A percentile compares a stretch with the other conserved stretches of the same genome.
Evolutionary conservation across 192 early-diverging fungal species (phyloP).

Genomic region (Cetraspora pellucida): DNA sequence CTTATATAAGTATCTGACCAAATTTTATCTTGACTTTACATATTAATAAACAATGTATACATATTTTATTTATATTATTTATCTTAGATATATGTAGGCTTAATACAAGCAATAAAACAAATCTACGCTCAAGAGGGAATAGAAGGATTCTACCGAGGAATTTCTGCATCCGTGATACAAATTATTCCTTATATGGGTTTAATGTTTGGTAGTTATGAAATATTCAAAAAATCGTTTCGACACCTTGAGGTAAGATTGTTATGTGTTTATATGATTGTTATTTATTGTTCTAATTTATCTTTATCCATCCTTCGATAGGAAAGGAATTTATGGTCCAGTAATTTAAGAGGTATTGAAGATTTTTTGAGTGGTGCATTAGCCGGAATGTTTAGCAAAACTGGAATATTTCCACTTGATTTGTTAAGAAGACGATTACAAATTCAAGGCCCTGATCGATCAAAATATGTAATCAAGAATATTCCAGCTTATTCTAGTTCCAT

Average conservation of each 20-base stretch:
- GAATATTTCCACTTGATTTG: slow-evolving; percentile 90
- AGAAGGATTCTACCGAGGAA: slow-evolving; percentile 82
- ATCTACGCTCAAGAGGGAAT: slow-evolving; percentile 78
- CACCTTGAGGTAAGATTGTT: slow-evolving; percentile 34
- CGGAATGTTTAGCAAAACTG: slow-evolving; percentile 80
- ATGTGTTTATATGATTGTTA: no score
- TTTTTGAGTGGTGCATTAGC: slow-evolving; percentile 79
- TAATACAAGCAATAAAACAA: slow-evolving; percentile 63
- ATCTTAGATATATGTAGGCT: slow-evolving; percentile 63
- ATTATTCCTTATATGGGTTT: slow-evolving; percentile 97
- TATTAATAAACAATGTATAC: not conserved
- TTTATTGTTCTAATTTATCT: no score
- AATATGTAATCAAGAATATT: slow-evolving; percentile 63
- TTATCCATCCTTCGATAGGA: slow-evolving; percentile 27
- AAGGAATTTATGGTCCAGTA: slow-evolving; percentile 22
- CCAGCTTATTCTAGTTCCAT: slow-evolving; percentile 67
- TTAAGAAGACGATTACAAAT: slow-evolving; percentile 76
- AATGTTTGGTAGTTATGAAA: slow-evolving; percentile 67
- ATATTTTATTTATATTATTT: not conserved
- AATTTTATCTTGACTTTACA: not conserved
- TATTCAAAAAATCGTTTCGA: slow-evolving; percentile 2
- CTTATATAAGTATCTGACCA: no score
- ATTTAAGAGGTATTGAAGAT: slow-evolving; percentile 54
- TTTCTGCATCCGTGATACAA: slow-evolving; percentile 78
- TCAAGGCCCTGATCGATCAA: slow-evolving; percentile 47